Percentiles rank a stretch among this genome's conserved stretches.
These are phyloP conservation scores for Amanita molliuscula DNA, from an alignment of 768 basidiomycete genomes.

Conservation along the genomic window DNA sequence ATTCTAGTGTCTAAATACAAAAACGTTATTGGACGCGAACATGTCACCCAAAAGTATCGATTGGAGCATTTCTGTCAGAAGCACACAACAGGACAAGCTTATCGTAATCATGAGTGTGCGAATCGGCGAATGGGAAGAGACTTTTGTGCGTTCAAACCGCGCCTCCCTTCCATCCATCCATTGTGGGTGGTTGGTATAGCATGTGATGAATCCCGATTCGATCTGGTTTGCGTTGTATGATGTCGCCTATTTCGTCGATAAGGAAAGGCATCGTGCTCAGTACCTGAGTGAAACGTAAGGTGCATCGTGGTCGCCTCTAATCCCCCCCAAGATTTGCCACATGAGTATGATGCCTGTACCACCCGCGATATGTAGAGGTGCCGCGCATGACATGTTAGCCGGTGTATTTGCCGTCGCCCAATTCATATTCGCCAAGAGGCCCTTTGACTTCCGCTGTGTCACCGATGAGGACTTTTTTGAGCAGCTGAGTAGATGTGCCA, in stretches of 20 bases:
- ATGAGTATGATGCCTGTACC: conserved; percentile 58
- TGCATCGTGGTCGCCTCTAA: conserved; percentile 78
- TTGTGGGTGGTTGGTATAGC: background rate
- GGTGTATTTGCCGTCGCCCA: conserved; percentile 30
- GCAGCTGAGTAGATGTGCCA: conserved; percentile 42
- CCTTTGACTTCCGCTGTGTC: conserved; percentile 49
- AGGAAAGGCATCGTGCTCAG: conserved; percentile 5
- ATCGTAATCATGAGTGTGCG: background rate
- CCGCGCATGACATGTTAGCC: conserved; percentile 20
- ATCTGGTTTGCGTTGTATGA: background rate
- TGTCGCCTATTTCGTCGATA: background rate
- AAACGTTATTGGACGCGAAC: background rate
- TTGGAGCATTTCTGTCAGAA: background rate
- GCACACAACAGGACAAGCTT: background rate
- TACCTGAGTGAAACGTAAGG: conserved; percentile 86
- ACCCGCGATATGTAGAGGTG: conserved; percentile 45
- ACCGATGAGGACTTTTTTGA: conserved; percentile 31
- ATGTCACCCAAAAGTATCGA: background rate
- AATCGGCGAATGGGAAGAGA: background rate
- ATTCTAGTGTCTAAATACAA: background rate
- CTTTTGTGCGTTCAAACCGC: background rate
- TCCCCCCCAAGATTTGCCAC: conserved; percentile 34
- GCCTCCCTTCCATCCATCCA: background rate
- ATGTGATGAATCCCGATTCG: background rate
- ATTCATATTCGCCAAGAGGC: conserved; percentile 46